Evolutionary conservation across 1,139 yeast species (phyloP).

Genomic region (Yamadazyma diospyri): DNA sequence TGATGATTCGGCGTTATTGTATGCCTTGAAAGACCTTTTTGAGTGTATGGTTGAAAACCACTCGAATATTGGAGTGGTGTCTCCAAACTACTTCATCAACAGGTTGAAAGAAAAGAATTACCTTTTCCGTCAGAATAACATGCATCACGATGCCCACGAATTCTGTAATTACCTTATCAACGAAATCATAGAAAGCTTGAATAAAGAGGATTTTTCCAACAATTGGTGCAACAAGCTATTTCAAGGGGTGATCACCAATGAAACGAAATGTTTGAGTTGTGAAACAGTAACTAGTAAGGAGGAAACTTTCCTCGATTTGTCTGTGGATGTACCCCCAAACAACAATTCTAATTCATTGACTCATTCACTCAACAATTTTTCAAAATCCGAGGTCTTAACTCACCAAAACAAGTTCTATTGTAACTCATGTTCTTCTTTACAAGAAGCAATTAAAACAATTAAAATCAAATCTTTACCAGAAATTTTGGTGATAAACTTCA

Average conservation of each 20-base stretch:
- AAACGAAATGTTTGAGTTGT: conserved; percentile 86
- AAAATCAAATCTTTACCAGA: conserved; percentile 76
- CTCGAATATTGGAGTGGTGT: conserved; percentile 75
- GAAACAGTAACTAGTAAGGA: conserved; percentile 82
- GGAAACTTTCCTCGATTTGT: conserved; percentile 82
- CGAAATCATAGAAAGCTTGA: conserved; percentile 71
- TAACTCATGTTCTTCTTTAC: conserved; percentile 84
- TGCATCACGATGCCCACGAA: conserved; percentile 99
- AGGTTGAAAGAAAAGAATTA: conserved; percentile 78
- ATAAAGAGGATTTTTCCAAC: conserved; percentile 28
- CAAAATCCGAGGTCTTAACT: conserved; percentile 79
- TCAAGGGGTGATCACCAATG: conserved; percentile 82
- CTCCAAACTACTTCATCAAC: conserved; percentile 72
- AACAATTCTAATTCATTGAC: conserved; percentile 65
- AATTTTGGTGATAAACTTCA: conserved; percentile 76
- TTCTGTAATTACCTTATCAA: conserved; percentile 84
- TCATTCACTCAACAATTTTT: conserved; percentile 72
- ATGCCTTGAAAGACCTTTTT: conserved; percentile 79
- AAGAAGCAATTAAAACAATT: conserved; percentile 93
- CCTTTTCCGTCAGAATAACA: conserved; percentile 73
- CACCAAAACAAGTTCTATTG: conserved; percentile 92
- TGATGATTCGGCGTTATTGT: conserved; percentile 55
- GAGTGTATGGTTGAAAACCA: conserved; percentile 76
- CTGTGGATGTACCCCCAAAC: conserved; percentile 75
- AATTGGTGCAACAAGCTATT: conserved; percentile 71